Evolutionary conservation across 768 basidiomycete genomes (phyloP).

Genomic region (Phylloporus sp.): DNA sequence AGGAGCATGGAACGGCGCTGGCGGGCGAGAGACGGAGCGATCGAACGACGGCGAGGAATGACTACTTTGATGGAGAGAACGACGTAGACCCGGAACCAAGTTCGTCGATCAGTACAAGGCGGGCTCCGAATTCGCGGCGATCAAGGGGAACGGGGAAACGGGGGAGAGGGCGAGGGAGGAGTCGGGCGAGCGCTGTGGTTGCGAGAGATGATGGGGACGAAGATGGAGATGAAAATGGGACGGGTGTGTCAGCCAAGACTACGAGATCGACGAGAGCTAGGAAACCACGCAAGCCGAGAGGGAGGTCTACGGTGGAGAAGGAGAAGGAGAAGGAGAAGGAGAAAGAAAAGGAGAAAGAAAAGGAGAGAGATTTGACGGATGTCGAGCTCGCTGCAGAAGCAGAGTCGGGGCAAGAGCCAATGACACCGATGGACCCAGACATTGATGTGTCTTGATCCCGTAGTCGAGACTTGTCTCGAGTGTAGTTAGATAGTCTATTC

Average conservation of each 20-base stretch:
- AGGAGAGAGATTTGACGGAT: constrained; percentile 30
- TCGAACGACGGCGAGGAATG: constrained; percentile 53
- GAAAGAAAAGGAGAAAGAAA: constrained; percentile 16
- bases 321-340: constrained; percentile 24
- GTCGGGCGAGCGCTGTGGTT: constrained; percentile 29
- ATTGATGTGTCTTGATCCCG: constrained; percentile 36
- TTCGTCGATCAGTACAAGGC: constrained; percentile 24
- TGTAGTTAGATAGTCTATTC: neutral
- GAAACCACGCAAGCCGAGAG: constrained; percentile 24
- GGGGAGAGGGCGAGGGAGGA: constrained; percentile 30
- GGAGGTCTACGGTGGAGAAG: constrained; percentile 17
- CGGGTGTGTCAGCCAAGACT: constrained; percentile 22
- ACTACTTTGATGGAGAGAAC: constrained; percentile 70
- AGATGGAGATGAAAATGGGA: constrained; percentile 32
- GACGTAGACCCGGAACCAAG: constrained; percentile 55
- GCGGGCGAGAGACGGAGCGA: constrained; percentile 54
- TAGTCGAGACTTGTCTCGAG: neutral
- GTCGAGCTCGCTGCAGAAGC: constrained; percentile 28
- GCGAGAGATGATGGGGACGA: constrained; percentile 36
- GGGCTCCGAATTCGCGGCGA: constrained; percentile 13
- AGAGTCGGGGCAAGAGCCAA: constrained; percentile 34
- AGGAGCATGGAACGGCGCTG: constrained; percentile 55
- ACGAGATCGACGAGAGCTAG: constrained; percentile 35
- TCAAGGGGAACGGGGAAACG: constrained; percentile 25
- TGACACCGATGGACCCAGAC: constrained; percentile 37